Evolutionary conservation across 1,284 basidiomycete genomes (phyloP), one percentile per base, ranked within the genome.

Genomic region (Macrocystidia cucumis): DNA sequence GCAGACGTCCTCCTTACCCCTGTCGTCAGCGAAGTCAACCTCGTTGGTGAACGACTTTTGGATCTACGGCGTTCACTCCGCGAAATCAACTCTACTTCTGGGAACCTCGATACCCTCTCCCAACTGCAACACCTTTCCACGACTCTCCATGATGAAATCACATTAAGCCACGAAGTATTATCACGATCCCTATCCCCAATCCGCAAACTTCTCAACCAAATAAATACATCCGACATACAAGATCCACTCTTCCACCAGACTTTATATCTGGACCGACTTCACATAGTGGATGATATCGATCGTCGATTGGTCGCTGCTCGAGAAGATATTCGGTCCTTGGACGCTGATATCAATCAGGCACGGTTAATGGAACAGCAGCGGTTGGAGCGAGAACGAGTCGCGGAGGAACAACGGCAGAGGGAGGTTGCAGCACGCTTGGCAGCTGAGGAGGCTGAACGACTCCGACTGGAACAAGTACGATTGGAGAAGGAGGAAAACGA

Each of bases 181-280:
- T n/a, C n/a, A n/a, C 60, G 60, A 14, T 70, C 68, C 0, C 57
- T 81, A 24, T 66, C 71, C 13, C 56, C 64, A 3, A 61, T 76
- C 27, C 73, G 69, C 16, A 67, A 72, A 28, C 53, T 69, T 4
- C 55, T 82, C 13, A 62, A 62, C 13, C 55, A 53, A 17, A 73
- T 86, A 60, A 69, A 77, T 27, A 42, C 53, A 9, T 60, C 70
- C 6, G 57, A 57, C 27, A 49, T 57, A 2, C 51, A 60, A 19
- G 70, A 74, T 34, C 38, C 57, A 9, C 47, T 57, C 22, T 54
- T 63, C 14, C 61, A 64, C 24, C 65, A 73, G 32, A 47, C 49
- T n/a, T 39, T 82, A 1, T 62, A 69, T 38, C 53, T 59, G 12
- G 47, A 70, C 6, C 67, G 79, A 26, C 56, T 57, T 29, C 59